phyloP scores from a whole-genome alignment of 495 filamentous ascomycete genomes.

The Poronia punctata region DNA sequence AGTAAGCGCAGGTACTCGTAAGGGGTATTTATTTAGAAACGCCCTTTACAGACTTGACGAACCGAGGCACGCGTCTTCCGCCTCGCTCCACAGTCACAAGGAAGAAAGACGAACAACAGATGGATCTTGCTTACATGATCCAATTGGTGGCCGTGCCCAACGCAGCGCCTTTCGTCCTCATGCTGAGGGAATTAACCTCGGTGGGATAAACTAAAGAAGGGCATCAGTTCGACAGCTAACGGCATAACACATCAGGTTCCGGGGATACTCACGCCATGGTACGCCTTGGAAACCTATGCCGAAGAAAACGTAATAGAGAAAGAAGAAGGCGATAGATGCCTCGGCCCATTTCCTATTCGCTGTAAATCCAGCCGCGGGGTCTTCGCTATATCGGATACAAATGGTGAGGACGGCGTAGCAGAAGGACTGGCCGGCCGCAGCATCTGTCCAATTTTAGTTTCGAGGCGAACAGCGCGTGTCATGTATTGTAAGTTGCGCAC shows the following conservation, averaged over 20 bases:
- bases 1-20: no score
- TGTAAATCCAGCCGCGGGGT: slow-evolving; percentile 11
- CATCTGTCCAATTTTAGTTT: slow-evolving; percentile 36
- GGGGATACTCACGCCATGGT: slow-evolving; percentile 38
- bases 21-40: no score
- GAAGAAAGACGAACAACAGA: no score
- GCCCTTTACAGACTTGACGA: no score
- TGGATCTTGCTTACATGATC: slow-evolving; percentile 29
- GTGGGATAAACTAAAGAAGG: slow-evolving; percentile 50
- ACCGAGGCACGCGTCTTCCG: no score
- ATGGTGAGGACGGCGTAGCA: slow-evolving; percentile 52
- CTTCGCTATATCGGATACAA: slow-evolving; percentile 38
- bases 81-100: no score
- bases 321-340: slow-evolving; percentile 48
- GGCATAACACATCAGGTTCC: no score
- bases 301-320: slow-evolving; percentile 42
- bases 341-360: slow-evolving; percentile 21
- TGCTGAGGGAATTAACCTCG: slow-evolving; percentile 54
- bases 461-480: no score
- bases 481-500: slow-evolving; percentile 24
- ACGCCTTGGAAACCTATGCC: slow-evolving; percentile 52
- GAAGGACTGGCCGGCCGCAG: slow-evolving; percentile 40
- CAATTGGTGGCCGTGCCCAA: slow-evolving; percentile 55
- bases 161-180: slow-evolving; percentile 50
- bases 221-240: no score